Conservation (phyloP, 208 protist genomes). For the Leishmania aethiopica region DNA sequence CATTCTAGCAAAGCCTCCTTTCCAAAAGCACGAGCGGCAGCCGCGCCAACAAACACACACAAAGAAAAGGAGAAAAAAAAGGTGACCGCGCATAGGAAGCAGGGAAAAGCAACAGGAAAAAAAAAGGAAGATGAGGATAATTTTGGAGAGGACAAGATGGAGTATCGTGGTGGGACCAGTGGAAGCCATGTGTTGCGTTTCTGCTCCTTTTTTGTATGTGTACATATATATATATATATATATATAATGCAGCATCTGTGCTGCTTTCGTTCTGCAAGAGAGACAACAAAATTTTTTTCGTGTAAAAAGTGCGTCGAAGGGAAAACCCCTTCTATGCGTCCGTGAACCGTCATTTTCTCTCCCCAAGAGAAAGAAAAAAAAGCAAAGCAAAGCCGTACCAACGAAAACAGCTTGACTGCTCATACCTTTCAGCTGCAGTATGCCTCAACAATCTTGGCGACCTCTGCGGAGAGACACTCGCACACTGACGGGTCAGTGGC, state of each 20-base stretch:
- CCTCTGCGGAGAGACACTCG: conserved; percentile 33
- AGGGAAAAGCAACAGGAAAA: background rate
- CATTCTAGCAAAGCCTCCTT: background rate
- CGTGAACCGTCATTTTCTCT: background rate
- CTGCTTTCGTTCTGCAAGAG: background rate
- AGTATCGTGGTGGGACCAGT: background rate
- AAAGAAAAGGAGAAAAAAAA: background rate
- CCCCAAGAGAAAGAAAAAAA: background rate
- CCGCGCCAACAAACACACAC: background rate
- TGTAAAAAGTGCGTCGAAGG: background rate
- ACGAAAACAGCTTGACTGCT: background rate
- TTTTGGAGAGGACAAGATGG: background rate
- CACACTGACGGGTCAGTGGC: conserved; percentile 35
- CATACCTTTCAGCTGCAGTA: conserved; percentile 35
- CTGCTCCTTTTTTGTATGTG: background rate
- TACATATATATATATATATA: background rate
- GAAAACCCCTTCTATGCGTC: background rate
- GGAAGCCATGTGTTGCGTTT: background rate
- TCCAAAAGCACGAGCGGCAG: background rate
- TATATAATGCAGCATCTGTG: background rate
- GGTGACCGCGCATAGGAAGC: background rate
- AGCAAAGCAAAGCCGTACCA: conserved; percentile 2
- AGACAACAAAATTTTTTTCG: background rate
- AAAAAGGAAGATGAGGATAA: background rate
- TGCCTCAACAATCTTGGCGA: conserved; percentile 40